Percentiles rank a stretch among this genome's conserved stretches.
Evolutionary conservation across 1,284 basidiomycete genomes (phyloP).

Genomic region (Cutaneotrichosporon sp.): DNA sequence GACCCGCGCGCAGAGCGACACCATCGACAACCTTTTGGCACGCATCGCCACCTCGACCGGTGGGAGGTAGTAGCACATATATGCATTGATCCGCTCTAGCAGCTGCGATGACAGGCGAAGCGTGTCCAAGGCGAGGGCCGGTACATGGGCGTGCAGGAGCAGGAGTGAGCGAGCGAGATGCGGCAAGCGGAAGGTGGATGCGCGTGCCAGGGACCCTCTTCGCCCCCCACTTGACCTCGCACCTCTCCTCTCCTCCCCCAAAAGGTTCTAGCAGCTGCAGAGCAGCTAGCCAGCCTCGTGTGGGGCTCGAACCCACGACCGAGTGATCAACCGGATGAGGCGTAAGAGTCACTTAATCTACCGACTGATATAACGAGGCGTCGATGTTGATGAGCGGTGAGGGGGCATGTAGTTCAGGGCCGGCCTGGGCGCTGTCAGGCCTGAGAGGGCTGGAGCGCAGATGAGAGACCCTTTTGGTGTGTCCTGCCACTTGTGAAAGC

Average conservation of each 20-base stretch:
- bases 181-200: too few species aligned
- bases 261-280: background rate
- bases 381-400: background rate
- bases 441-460: too few species aligned
- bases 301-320: constrained; percentile 18
- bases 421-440: too few species aligned
- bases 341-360: constrained; percentile 2
- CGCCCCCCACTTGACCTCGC: too few species aligned
- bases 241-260: constrained; percentile 43
- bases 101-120: background rate
- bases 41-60: constrained; percentile 5
- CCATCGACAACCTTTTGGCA: constrained; percentile 10
- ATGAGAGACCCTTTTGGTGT: too few species aligned
- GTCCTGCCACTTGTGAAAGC: too few species aligned
- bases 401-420: background rate
- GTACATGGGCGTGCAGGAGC: background rate
- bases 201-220: constrained; percentile 36
- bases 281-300: constrained; percentile 10
- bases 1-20: background rate
- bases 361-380: constrained; percentile 1
- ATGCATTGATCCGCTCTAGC: constrained; percentile 5
- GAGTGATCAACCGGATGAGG: constrained; percentile 11
- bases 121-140: background rate
- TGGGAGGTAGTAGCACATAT: background rate
- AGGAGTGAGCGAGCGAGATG: background rate